Conservation (phyloP, 331 rosid species). For the Rosa hybrid region DNA sequence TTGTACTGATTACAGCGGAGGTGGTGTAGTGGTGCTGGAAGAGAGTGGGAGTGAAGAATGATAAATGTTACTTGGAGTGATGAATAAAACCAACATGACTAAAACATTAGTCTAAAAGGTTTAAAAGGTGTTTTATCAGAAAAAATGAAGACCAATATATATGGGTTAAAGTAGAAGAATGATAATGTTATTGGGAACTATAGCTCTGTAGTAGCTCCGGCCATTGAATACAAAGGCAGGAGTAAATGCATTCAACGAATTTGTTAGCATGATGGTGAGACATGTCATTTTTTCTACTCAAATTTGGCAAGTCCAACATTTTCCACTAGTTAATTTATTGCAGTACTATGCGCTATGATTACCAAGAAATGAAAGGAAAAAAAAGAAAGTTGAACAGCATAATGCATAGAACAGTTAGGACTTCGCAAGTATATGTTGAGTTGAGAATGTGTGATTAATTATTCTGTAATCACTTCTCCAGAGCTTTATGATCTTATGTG, state of each 20-base stretch:
- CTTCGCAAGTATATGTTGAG: no score
- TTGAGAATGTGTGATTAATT: no score
- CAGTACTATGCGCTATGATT: neutral
- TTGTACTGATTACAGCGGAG: neutral
- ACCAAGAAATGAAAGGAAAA: neutral
- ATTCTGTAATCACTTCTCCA: no score
- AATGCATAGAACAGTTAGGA: neutral
- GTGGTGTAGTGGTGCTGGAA: neutral
- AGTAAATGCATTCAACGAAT: neutral
- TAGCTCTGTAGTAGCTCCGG: neutral
- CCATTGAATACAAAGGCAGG: neutral
- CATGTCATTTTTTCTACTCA: neutral
- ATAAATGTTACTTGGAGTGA: neutral
- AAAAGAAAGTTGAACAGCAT: no score
- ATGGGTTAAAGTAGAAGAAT: no score
- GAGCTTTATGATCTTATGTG: neutral
- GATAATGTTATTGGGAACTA: no score
- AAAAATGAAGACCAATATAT: no score
- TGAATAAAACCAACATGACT: no score
- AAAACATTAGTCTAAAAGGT: no score
- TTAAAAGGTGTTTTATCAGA: no score
- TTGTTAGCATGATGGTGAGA: no score
- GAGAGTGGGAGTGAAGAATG: neutral
- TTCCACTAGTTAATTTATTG: neutral
- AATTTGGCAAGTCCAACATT: neutral